Conservation (phyloP, 2,329 filamentous ascomycete species). For the Harringtonia lauricola region DNA sequence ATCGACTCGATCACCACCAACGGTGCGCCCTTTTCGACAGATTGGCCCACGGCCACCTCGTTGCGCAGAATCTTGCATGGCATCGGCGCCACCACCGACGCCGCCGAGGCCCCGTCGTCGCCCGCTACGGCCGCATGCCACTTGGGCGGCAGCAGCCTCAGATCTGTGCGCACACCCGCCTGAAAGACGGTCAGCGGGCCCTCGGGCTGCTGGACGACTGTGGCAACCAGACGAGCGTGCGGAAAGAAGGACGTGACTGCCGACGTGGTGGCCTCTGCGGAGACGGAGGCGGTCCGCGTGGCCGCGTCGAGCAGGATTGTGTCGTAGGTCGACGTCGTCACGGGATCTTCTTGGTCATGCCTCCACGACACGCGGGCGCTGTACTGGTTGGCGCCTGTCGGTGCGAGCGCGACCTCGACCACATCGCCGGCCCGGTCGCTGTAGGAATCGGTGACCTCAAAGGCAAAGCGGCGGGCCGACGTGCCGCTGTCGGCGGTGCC, state of each 20-base stretch:
- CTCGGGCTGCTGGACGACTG: constrained; percentile 47
- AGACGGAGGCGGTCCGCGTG: constrained; percentile 3
- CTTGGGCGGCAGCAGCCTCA: constrained; percentile 47
- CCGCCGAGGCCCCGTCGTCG: constrained; percentile 50
- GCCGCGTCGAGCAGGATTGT: constrained; percentile 14
- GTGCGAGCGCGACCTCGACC: constrained; percentile 38
- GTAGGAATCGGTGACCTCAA: constrained; percentile 49
- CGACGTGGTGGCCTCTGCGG: constrained; percentile 13
- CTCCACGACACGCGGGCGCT: constrained; percentile 33
- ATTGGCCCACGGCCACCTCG: constrained; percentile 71
- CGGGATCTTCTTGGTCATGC: constrained; percentile 20
- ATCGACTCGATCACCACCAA: constrained; percentile 86
- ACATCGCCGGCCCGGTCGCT: constrained; percentile 37
- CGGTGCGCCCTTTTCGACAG: constrained; percentile 74
- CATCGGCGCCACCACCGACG: constrained; percentile 88
- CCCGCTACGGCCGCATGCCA: constrained; percentile 88
- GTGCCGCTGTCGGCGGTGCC: constrained; percentile 27
- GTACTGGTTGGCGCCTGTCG: constrained; percentile 35
- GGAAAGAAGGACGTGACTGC: constrained; percentile 67
- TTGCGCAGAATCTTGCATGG: constrained; percentile 92
- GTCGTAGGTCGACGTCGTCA: constrained; percentile 32
- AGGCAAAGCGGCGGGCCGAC: constrained; percentile 34
- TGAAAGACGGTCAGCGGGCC: constrained; percentile 68
- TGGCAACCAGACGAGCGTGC: constrained; percentile 66
- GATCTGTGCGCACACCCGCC: constrained; percentile 46